Evolutionary conservation across 495 filamentous ascomycete species (phyloP).

Genomic region (Neurospora cerealis): DNA sequence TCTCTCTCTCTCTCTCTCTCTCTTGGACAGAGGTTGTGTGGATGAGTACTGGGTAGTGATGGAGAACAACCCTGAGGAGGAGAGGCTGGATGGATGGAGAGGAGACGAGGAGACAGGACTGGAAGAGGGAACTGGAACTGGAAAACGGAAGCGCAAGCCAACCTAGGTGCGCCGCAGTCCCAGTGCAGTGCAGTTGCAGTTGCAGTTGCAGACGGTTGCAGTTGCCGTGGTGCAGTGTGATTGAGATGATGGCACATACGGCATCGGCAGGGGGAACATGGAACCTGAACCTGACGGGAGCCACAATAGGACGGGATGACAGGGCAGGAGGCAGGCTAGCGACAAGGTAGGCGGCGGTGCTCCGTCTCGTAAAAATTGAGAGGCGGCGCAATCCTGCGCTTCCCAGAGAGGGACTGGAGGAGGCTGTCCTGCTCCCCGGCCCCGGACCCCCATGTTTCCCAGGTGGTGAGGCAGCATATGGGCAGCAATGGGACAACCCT

Average conservation of each 20-base stretch:
- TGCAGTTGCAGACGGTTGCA: background rate
- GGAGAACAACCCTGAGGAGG: background rate
- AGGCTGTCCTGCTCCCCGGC: background rate
- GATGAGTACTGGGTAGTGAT: background rate
- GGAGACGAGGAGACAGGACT: background rate
- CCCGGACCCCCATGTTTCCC: background rate
- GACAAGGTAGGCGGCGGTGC: background rate
- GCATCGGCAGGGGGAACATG: conserved; percentile 3
- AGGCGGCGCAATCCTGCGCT: conserved; percentile 13
- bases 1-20: background rate
- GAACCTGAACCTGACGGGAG: background rate
- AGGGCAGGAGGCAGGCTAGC: background rate
- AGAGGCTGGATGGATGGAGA: background rate
- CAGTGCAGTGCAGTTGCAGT: background rate
- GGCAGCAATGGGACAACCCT: background rate
- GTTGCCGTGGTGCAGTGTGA: background rate
- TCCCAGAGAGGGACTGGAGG: background rate
- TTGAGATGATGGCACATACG: conserved; percentile 16
- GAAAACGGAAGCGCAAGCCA: background rate
- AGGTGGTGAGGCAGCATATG: background rate
- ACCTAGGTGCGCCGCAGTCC: background rate
- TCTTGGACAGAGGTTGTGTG: background rate
- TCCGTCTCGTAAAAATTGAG: conserved; percentile 19
- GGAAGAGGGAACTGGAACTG: background rate
- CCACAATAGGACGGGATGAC: conserved; percentile 10